Evolutionary conservation across 2,329 filamentous ascomycete genomes (phyloP).

Genomic region (Aspergillus sp.): DNA sequence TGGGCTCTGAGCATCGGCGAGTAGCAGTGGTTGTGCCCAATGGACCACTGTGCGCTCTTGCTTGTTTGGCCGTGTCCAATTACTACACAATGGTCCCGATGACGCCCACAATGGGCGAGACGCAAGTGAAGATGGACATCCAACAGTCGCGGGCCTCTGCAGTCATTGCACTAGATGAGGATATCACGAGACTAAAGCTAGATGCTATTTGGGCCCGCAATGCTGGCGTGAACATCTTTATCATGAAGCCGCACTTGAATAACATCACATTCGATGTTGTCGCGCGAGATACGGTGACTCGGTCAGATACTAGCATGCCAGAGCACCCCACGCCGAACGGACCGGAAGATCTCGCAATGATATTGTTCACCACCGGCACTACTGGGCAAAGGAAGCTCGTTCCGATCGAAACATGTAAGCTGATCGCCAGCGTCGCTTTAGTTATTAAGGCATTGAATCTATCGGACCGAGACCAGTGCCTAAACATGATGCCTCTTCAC

Average conservation of each 20-base stretch:
- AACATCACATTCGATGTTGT: constrained; percentile 36
- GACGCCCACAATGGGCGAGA: constrained; percentile 47
- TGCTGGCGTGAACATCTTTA: constrained; percentile 12
- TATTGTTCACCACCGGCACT: constrained; percentile 58
- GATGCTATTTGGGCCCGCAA: neutral
- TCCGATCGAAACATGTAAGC: constrained; percentile 50
- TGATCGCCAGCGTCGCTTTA: constrained; percentile 51
- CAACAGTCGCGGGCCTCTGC: constrained; percentile 46
- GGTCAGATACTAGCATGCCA: too few species aligned
- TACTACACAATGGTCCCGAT: constrained; percentile 55
- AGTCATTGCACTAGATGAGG: constrained; percentile 38
- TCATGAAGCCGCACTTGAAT: constrained; percentile 23
- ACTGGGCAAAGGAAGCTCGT: constrained; percentile 60
- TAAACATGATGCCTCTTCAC: constrained; percentile 61
- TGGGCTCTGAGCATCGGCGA: constrained; percentile 38
- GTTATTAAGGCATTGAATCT: constrained; percentile 56
- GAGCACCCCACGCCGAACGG: constrained; percentile 32
- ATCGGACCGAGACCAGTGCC: constrained; percentile 46
- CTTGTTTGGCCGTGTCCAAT: constrained; percentile 49
- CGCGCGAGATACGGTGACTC: too few species aligned
- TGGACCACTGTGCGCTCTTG: constrained; percentile 52
- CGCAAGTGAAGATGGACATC: constrained; percentile 53
- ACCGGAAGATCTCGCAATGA: constrained; percentile 48
- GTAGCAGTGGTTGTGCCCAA: constrained; percentile 54
- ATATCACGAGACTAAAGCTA: constrained; percentile 16